Percentiles rank a stretch among this genome's conserved stretches.
Conservation (phyloP, 257 asterid genomes). For the Thymus mandschuricus region DNA sequence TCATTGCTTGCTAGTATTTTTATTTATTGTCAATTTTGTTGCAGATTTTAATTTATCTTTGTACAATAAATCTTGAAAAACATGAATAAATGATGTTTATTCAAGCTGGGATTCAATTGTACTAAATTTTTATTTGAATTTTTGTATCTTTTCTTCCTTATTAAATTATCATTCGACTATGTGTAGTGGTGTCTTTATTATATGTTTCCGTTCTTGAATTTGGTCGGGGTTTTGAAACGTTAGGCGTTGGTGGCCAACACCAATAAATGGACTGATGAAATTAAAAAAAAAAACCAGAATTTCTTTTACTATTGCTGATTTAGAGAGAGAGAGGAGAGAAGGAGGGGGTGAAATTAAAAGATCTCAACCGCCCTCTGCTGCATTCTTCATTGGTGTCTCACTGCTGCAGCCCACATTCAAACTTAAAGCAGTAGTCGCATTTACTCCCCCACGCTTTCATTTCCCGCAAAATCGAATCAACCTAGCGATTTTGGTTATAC, state of each 20-base stretch:
- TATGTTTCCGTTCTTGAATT: background rate
- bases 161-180: background rate
- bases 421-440: conserved; percentile 32
- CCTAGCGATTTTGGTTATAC: background rate
- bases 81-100: background rate
- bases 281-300: too few relatives aligned
- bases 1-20: too few relatives aligned
- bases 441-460: conserved; percentile 28
- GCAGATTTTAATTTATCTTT: too few relatives aligned
- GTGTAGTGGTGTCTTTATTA: background rate
- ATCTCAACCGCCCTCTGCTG: conserved; percentile 43
- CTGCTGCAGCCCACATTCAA: conserved; percentile 24
- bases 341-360: conserved; percentile 32
- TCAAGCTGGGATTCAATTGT: background rate
- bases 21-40: background rate
- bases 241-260: background rate
- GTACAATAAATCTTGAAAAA: background rate
- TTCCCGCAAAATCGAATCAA: background rate
- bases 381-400: conserved; percentile 22
- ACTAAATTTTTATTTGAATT: background rate
- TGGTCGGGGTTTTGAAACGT: conserved; percentile 1
- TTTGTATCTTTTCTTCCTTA: background rate
- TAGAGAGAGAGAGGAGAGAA: background rate
- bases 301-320: too few relatives aligned
- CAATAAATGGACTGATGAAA: conserved; percentile 17